These are phyloP conservation scores for Nakaseomyces kungkrabaensis DNA, from an alignment of 1,139 yeast genomes.

Conservation along the genomic window DNA sequence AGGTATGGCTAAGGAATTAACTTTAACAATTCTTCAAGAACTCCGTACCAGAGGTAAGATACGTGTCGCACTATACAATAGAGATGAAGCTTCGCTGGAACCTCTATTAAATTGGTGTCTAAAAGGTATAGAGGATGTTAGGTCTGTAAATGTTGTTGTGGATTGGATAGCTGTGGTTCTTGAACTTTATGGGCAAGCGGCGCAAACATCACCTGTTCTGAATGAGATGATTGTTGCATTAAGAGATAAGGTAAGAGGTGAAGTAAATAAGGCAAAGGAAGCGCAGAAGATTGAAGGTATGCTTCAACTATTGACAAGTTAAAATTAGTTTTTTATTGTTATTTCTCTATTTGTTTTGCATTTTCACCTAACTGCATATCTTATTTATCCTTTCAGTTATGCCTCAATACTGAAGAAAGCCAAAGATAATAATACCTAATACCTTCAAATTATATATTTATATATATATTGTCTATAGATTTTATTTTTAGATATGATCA, in stretches of 20 bases:
- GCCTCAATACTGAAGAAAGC: background rate
- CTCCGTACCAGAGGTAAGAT: constrained; percentile 82
- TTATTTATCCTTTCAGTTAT: too few species aligned
- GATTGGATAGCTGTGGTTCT: constrained; percentile 78
- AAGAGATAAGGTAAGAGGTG: constrained; percentile 50
- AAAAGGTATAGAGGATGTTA: constrained; percentile 65
- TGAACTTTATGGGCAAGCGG: constrained; percentile 64
- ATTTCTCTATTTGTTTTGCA: background rate
- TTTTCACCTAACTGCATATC: background rate
- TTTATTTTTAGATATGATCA: background rate
- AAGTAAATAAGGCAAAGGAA: constrained; percentile 71
- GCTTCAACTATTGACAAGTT: constrained; percentile 65
- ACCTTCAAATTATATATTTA: background rate
- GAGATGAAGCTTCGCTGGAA: constrained; percentile 79
- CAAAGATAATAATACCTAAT: background rate
- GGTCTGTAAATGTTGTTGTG: constrained; percentile 64
- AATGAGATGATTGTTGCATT: constrained; percentile 60
- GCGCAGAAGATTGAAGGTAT: constrained; percentile 89
- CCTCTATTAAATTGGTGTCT: constrained; percentile 81
- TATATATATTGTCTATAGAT: background rate
- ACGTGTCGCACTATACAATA: constrained; percentile 60
- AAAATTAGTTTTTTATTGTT: background rate
- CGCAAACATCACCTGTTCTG: constrained; percentile 70
- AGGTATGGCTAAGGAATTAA: constrained; percentile 69
- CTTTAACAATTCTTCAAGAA: constrained; percentile 74